phyloP scores from a whole-genome alignment of 78 protist species.

The Dictyostelium capitatum region DNA sequence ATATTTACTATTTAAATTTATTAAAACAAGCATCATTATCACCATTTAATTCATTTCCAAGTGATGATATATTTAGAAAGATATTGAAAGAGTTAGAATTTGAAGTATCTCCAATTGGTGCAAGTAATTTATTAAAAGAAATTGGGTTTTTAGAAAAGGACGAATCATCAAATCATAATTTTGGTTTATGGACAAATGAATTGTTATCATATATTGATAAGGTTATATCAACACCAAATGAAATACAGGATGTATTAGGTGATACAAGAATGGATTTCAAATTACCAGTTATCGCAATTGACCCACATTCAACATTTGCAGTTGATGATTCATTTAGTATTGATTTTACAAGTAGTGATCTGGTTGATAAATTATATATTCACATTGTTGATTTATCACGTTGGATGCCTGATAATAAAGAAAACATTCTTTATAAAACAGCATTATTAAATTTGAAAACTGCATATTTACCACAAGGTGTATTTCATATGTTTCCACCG shows the following conservation, averaged over 20 bases:
- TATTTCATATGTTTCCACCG: conserved; percentile 20
- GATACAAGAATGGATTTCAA: background rate
- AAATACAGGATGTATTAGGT: background rate
- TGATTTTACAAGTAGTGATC: background rate
- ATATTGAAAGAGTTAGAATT: background rate
- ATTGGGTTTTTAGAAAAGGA: background rate
- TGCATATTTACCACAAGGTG: background rate
- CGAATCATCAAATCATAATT: background rate
- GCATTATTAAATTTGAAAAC: background rate
- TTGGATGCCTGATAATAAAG: background rate
- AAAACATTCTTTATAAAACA: background rate
- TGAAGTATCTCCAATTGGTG: background rate
- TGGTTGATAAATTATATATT: background rate
- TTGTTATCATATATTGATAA: background rate
- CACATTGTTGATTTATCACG: conserved; percentile 35
- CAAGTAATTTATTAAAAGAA: background rate
- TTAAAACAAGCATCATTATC: conserved; percentile 5
- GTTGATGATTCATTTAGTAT: conserved; percentile 47
- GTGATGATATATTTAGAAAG: background rate
- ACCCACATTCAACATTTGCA: background rate
- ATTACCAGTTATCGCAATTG: conserved; percentile 18
- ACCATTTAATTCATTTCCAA: background rate
- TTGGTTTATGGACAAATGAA: background rate
- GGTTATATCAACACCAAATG: background rate
- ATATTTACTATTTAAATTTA: conserved; percentile 16